Conservation (phyloP, 495 filamentous ascomycete species). For the Pseudoneurospora amorphoporcata region DNA sequence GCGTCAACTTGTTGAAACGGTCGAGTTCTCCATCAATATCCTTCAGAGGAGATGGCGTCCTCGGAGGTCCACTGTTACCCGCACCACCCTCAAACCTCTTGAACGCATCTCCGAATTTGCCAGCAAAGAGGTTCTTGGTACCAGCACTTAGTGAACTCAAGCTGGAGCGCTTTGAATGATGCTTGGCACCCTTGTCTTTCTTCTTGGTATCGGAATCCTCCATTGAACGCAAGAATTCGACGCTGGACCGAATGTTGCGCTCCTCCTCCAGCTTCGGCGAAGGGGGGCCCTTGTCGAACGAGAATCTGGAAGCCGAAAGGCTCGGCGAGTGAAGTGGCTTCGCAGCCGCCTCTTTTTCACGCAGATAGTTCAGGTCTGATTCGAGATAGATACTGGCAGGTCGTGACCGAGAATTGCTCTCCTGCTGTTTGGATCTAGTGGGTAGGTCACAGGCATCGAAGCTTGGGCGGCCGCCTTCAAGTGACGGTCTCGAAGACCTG, state of each 20-base stretch:
- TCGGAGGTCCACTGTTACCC: conserved; percentile 34
- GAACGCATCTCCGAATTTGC: conserved; percentile 93
- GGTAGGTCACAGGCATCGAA: conserved; percentile 49
- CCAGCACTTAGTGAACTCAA: conserved; percentile 63
- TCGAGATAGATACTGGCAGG: conserved; percentile 63
- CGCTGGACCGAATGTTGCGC: conserved; percentile 68
- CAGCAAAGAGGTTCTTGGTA: conserved; percentile 76
- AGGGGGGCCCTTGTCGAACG: conserved; percentile 25
- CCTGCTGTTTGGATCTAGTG: conserved; percentile 16
- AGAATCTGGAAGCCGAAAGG: conserved; percentile 25
- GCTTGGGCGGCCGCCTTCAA: conserved; percentile 62
- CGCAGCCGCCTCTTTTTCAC: conserved; percentile 44
- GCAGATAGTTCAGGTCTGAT: conserved; percentile 65
- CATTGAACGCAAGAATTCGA: conserved; percentile 77
- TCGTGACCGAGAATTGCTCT: conserved; percentile 11
- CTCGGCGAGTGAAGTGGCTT: conserved; percentile 26
- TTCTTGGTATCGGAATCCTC: conserved; percentile 61
- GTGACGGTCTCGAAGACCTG: conserved; percentile 67
- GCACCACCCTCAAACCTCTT: conserved; percentile 68
- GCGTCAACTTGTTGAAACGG: conserved; percentile 37
- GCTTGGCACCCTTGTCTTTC: conserved; percentile 59
- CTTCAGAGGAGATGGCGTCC: conserved; percentile 46
- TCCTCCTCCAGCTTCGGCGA: conserved; percentile 43
- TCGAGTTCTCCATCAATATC: conserved; percentile 25
- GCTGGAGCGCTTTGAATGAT: conserved; percentile 75